Percentiles rank a stretch among this genome's conserved stretches.
Evolutionary conservation across 2,329 filamentous ascomycete genomes (phyloP).

Genomic region (Cytospora leucostoma): DNA sequence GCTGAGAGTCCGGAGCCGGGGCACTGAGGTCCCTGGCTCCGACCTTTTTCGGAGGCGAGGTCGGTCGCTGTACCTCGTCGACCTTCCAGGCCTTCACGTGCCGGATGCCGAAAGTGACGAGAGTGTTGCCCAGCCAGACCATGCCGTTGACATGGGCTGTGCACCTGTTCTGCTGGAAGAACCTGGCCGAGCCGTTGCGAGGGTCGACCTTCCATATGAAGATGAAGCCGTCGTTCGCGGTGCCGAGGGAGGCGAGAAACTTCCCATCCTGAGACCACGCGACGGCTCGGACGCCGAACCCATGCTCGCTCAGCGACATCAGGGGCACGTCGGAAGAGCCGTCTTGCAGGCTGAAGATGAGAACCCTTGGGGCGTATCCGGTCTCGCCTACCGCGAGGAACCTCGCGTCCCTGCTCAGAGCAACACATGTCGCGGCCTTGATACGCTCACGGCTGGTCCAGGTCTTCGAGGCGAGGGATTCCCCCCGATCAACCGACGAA

Average conservation of each 20-base stretch:
- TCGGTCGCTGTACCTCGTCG: slow-evolving; percentile 59
- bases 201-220: slow-evolving; percentile 87
- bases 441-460: slow-evolving; percentile 91
- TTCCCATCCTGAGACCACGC: slow-evolving; percentile 87
- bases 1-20: slow-evolving; percentile 45
- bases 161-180: slow-evolving; percentile 88
- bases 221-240: slow-evolving; percentile 89
- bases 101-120: slow-evolving; percentile 85
- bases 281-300: slow-evolving; percentile 83
- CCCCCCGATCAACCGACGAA: slow-evolving; percentile 54
- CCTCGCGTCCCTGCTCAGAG: slow-evolving; percentile 82
- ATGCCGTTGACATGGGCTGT: slow-evolving; percentile 84
- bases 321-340: slow-evolving; percentile 77
- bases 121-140: slow-evolving; percentile 81
- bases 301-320: slow-evolving; percentile 85
- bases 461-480: slow-evolving; percentile 67
- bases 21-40: slow-evolving; percentile 46
- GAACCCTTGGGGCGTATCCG: slow-evolving; percentile 86
- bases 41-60: slow-evolving; percentile 65
- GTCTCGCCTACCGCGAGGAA: slow-evolving; percentile 94
- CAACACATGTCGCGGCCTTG: slow-evolving; percentile 89
- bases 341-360: slow-evolving; percentile 86
- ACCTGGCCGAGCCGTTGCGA: slow-evolving; percentile 75
- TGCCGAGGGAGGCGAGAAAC: slow-evolving; percentile 85
- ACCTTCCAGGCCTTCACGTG: slow-evolving; percentile 66